Conservation (phyloP, 1,284 basidiomycete species). For the Ceratobasidium papillatum region DNA sequence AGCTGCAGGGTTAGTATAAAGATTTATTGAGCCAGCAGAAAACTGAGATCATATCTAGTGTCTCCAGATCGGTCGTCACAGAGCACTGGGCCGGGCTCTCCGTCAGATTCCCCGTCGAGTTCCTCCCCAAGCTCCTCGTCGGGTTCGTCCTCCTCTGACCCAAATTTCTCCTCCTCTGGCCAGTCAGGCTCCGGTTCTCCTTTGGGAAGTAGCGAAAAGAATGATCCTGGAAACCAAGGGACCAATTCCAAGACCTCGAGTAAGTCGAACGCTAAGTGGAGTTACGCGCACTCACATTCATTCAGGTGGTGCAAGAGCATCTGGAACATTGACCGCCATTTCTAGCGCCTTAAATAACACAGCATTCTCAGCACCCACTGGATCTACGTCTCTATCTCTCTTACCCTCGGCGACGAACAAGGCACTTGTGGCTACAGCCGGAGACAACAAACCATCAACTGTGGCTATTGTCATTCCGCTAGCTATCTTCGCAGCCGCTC, state of each 20-base stretch:
- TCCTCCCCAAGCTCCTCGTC: background rate
- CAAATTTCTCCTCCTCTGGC: background rate
- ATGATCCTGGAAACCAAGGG: background rate
- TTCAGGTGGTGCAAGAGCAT: background rate
- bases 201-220: background rate
- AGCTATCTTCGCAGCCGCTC: constrained; percentile 23
- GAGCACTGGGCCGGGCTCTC: background rate
- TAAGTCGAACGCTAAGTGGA: background rate
- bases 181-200: background rate
- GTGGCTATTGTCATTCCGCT: constrained; percentile 29
- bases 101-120: background rate
- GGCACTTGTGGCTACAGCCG: background rate
- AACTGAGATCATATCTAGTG: background rate
- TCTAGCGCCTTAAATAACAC: background rate
- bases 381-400: background rate
- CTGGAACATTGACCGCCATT: background rate
- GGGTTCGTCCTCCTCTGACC: background rate
- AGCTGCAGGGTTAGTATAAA: constrained; percentile 22
- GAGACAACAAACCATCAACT: constrained; percentile 28
- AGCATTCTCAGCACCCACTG: background rate
- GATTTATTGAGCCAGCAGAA: background rate
- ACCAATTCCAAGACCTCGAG: background rate
- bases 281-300: background rate
- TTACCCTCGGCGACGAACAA: constrained; percentile 11
- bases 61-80: background rate